phyloP scores from a whole-genome alignment of 805 yeast genomes.

The Myxozyma lipomycoides region DNA sequence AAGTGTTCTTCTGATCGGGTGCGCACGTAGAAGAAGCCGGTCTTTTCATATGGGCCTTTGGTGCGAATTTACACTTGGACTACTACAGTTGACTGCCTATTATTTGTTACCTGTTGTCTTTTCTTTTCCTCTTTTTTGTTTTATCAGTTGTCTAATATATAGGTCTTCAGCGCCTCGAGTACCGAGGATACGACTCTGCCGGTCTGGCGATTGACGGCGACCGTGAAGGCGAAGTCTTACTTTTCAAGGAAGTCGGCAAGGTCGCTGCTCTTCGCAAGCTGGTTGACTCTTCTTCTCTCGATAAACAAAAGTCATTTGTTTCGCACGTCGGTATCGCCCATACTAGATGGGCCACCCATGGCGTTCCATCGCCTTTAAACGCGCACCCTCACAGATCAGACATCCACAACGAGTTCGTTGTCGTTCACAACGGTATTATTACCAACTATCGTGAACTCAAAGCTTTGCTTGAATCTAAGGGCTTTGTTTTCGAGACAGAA shows the following conservation, averaged over 20 bases:
- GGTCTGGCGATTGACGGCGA: slow-evolving; percentile 96
- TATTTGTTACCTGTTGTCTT: too few species aligned
- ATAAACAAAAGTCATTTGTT: slow-evolving; percentile 61
- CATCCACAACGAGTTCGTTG: slow-evolving; percentile 71
- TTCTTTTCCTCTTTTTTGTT: too few species aligned
- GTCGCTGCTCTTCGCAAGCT: slow-evolving; percentile 77
- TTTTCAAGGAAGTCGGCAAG: slow-evolving; percentile 86
- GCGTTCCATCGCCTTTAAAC: slow-evolving; percentile 77
- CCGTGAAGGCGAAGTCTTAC: slow-evolving; percentile 59
- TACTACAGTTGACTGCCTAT: too few species aligned
- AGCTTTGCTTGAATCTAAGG: slow-evolving; percentile 73
- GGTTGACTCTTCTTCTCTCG: slow-evolving; percentile 44
- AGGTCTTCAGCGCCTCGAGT: slow-evolving; percentile 71
- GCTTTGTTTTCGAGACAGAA: slow-evolving; percentile 79
- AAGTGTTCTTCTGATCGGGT: too few species aligned
- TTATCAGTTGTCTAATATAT: not conserved
- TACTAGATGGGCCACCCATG: slow-evolving; percentile 99
- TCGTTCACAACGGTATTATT: slow-evolving; percentile 97
- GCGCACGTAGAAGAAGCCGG: too few species aligned
- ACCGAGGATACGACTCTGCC: slow-evolving; percentile 97
- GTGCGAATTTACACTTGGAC: too few species aligned
- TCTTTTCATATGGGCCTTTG: too few species aligned
- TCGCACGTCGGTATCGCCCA: slow-evolving; percentile 97
- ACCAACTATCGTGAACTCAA: slow-evolving; percentile 91
- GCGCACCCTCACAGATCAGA: slow-evolving; percentile 98